phyloP scores from a whole-genome alignment of 495 filamentous ascomycete genomes.

The Pseudevernia furfuracea region DNA sequence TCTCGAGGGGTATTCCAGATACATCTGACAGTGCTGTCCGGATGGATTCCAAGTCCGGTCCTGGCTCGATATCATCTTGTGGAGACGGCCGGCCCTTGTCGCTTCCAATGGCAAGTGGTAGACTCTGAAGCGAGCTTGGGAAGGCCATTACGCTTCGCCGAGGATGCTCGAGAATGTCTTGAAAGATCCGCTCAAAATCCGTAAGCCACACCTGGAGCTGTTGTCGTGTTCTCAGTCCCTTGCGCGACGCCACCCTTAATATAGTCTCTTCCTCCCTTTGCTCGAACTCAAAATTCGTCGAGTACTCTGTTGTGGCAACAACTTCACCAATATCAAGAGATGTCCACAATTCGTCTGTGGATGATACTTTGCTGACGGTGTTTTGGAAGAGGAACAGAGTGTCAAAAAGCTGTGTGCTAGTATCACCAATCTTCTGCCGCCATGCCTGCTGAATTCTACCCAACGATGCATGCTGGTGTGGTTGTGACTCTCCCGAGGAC shows the following conservation, averaged over 20 bases:
- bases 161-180: constrained; percentile 32
- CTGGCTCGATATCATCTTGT: not conserved
- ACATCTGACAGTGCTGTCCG: constrained; percentile 56
- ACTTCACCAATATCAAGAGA: constrained; percentile 38
- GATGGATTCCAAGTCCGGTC: constrained; percentile 42
- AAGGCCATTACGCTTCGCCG: constrained; percentile 26
- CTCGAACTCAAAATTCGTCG: constrained; percentile 65
- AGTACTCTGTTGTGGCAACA: constrained; percentile 56
- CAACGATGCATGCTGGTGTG: constrained; percentile 29
- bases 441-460: constrained; percentile 25
- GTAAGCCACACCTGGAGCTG: constrained; percentile 18
- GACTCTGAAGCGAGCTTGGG: constrained; percentile 24
- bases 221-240: not conserved
- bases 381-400: constrained; percentile 80
- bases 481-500: constrained; percentile 23
- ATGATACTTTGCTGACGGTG: constrained; percentile 24
- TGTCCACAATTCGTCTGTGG: constrained; percentile 45
- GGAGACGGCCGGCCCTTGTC: not conserved
- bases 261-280: constrained; percentile 34
- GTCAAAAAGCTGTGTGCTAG: constrained; percentile 62
- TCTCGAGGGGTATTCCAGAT: constrained; percentile 49
- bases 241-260: constrained; percentile 11
- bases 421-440: constrained; percentile 16
- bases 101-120: constrained; percentile 22
- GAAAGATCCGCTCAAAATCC: constrained; percentile 27